These are phyloP conservation scores for Stephania japonica DNA, from an alignment of 164 flowering plant genomes.

Conservation along the genomic window DNA sequence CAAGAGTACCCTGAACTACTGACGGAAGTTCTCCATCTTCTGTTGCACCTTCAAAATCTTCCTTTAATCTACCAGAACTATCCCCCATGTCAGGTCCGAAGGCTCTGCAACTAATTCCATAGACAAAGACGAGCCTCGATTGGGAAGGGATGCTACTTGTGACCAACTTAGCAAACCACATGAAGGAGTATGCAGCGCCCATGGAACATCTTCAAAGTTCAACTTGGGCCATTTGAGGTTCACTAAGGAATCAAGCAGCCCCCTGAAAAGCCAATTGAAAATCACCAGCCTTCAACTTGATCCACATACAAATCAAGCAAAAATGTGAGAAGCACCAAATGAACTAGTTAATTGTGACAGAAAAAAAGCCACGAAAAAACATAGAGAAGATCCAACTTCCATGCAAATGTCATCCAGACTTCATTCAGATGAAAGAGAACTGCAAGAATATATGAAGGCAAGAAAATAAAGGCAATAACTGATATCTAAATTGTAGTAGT, in stretches of 20 bases:
- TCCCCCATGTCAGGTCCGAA: constrained; percentile 34
- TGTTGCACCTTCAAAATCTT: constrained; percentile 49
- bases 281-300: constrained; percentile 31
- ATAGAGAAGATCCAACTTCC: constrained; percentile 7
- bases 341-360: not conserved
- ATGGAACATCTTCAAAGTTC: constrained; percentile 59
- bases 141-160: constrained; percentile 25
- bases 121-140: constrained; percentile 31
- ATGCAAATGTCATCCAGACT: not conserved
- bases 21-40: constrained; percentile 98
- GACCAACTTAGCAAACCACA: constrained; percentile 68
- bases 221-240: constrained; percentile 77
- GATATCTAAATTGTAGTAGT: constrained; percentile 17
- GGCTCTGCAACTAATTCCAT: constrained; percentile 36
- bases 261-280: constrained; percentile 72
- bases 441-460: constrained; percentile 7
- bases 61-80: constrained; percentile 40
- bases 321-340: constrained; percentile 1
- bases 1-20: constrained; percentile 29
- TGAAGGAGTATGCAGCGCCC: constrained; percentile 60
- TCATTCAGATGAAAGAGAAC: constrained; percentile 12
- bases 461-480: constrained; percentile 14
- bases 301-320: constrained; percentile 15
- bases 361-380: constrained; percentile 9
- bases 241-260: constrained; percentile 69